Evolutionary conservation across 495 filamentous ascomycete species (phyloP).

Genomic region (Umbilicaria muhlenbergii): DNA sequence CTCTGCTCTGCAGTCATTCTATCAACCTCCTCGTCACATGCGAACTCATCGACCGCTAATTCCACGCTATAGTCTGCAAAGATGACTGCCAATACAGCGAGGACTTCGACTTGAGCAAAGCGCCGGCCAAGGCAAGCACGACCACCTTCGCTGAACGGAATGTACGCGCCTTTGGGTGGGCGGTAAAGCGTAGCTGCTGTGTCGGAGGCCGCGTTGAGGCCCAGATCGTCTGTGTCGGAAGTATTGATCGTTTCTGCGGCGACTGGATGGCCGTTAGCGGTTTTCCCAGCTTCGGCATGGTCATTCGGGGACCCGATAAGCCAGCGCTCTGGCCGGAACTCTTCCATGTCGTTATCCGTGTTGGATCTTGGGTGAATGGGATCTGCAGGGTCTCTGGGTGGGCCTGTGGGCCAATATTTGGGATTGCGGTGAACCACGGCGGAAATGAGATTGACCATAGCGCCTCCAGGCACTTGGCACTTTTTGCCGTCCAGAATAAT

Average conservation of each 20-base stretch:
- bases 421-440: constrained; percentile 42
- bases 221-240: constrained; percentile 34
- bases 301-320: constrained; percentile 21
- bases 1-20: constrained; percentile 32
- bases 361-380: constrained; percentile 9
- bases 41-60: constrained; percentile 47
- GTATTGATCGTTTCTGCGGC: constrained; percentile 10
- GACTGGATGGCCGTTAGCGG: constrained; percentile 1
- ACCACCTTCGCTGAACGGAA: constrained; percentile 59
- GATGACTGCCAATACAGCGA: constrained; percentile 46
- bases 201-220: constrained; percentile 36
- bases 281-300: constrained; percentile 9
- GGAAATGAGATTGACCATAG: constrained; percentile 29
- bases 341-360: constrained; percentile 25
- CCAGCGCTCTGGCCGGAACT: constrained; percentile 43
- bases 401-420: constrained; percentile 31
- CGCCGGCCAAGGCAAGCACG: constrained; percentile 52
- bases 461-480: constrained; percentile 31
- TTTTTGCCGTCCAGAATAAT: constrained; percentile 33
- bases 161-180: constrained; percentile 44
- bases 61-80: constrained; percentile 51
- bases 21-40: constrained; percentile 42
- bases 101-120: constrained; percentile 56
- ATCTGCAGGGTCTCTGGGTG: constrained; percentile 12
- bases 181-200: constrained; percentile 38